Evolutionary conservation across 2,329 filamentous ascomycete species (phyloP), one percentile per base, ranked within the genome.

Genomic region (Colletotrichum caudatum): DNA sequence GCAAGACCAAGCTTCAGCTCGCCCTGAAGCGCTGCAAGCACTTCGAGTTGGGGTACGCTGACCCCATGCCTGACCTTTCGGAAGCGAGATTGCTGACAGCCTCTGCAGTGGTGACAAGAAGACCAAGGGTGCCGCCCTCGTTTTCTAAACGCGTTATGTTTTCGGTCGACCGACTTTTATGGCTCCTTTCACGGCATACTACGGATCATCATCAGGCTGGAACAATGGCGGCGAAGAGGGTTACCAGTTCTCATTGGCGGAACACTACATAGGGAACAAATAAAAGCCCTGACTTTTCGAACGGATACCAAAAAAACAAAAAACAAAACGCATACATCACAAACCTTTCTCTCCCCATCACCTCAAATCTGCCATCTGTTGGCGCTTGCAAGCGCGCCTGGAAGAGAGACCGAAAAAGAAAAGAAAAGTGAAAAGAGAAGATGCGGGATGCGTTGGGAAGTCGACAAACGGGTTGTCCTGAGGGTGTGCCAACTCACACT

Each of bases 21-120:
- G 91, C 96, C 80, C 90, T 99, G 86, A 99, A 99, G 93, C 94
- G 96, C 84, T 99, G 96, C 94, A 99, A 99, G 93, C 96, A 99
- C 91, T 99, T 99, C 88, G 96, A 99, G 90, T 89, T 99, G 83
- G 96, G 94, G 94, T 97, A 94, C 77, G 94, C 91, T 75, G 50
- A 74, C 12, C 23, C 20, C 23, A 20, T 48, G 44, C 50, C 7
- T 50, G 64, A 44, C 11, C 9, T 5, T 12, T 50, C 48, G 20
- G 9, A 14, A 18, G 11, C 23, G 8, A 37, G 33, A 29, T 20
- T 64, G 37, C 71, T 69, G 26, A 72, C 69, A 66, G 50, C 20
- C 3, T 75, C 69, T 78, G 81, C 80, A 97, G 96, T 92, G 96
- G 96, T 91, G 96, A 99, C 93, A 99, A 99, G 95, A 99, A 99